Evolutionary conservation across 192 early-diverging fungal genomes (phyloP), one percentile per base, ranked within the genome.

Genomic region (Physocladia obscura): DNA sequence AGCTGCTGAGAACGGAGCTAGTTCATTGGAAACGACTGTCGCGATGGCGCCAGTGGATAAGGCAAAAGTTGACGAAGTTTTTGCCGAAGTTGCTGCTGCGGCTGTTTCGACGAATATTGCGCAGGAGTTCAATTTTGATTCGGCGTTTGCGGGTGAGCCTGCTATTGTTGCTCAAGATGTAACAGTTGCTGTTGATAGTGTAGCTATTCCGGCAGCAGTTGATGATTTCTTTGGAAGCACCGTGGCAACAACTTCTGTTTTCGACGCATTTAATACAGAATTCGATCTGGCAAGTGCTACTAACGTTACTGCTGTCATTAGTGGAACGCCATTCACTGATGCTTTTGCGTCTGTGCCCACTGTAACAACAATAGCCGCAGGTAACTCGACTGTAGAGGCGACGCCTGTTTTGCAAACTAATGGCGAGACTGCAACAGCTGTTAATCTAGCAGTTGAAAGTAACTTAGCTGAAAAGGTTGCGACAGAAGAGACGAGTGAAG

Each of bases 191-290:
- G 60, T 11, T 15, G 60, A 13, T 47, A 29, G 8, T 15, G 8
- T 24, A 22, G 52, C n/a, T 8, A 13, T 44, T 8, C 40, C n/a
- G 11, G 40, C 40, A 44, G 40, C 11, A 13, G 40, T 13, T 44
- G 35, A 57, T 11, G 8, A 31, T 11, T 13, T 31, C 34, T 22
- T 58, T 8, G 57, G 13, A 34, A n/a, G 11, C n/a, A 13, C 40
- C 40, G 57, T 4, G 22, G 21, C 65, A 6, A 57, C 24, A 8
- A 31, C 52, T 4, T 29, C 15, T 67, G 49, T 22, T 5, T 69
- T 57, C 39, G 67, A 57, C 26, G 67, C 51, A 3, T 57, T 56
- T 38, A 39, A 67, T 57, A 24, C 15, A 17, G 62, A 24, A 30
- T 56, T 57, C 31, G 65, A 21, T 67, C n/a, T 60, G 54, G 22